phyloP scores from a whole-genome alignment of 108 stramenopile species.

The Nitzschia sp. region DNA sequence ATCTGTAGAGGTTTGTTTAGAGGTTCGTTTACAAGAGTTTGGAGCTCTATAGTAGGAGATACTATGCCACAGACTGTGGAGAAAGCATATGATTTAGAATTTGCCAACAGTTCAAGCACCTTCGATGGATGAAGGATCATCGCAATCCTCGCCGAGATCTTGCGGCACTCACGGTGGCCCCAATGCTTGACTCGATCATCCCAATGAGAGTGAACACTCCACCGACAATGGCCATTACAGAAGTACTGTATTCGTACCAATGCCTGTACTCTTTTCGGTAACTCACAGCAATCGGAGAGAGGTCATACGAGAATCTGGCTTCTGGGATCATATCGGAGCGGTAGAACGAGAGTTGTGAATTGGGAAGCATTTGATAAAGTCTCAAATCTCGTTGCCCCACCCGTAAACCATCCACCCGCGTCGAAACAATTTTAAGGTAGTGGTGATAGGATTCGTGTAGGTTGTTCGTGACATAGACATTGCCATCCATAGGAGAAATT shows the following conservation, averaged over 20 bases:
- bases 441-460: constrained; percentile 92
- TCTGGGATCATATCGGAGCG: constrained; percentile 59
- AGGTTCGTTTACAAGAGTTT: too few species aligned
- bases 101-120: too few species aligned
- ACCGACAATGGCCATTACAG: constrained; percentile 91
- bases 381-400: constrained; percentile 34
- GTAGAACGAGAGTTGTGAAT: constrained; percentile 73
- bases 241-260: constrained; percentile 96
- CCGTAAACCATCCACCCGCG: constrained; percentile 45
- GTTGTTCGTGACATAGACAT: constrained; percentile 58
- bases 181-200: constrained; percentile 70
- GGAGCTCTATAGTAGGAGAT: too few species aligned
- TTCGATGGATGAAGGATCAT: too few species aligned
- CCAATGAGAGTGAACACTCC: constrained; percentile 95
- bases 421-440: constrained; percentile 87
- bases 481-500: constrained; percentile 80
- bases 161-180: constrained; percentile 13
- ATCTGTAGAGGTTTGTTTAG: too few species aligned
- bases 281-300: constrained; percentile 80
- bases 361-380: constrained; percentile 74
- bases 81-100: too few species aligned
- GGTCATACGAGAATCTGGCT: constrained; percentile 71
- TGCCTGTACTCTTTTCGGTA: constrained; percentile 47
- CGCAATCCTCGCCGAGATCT: constrained; percentile 3
- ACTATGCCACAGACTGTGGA: too few species aligned